Evolutionary conservation across 2,329 filamentous ascomycete species (phyloP).

Genomic region (Fusarium kyushuense): DNA sequence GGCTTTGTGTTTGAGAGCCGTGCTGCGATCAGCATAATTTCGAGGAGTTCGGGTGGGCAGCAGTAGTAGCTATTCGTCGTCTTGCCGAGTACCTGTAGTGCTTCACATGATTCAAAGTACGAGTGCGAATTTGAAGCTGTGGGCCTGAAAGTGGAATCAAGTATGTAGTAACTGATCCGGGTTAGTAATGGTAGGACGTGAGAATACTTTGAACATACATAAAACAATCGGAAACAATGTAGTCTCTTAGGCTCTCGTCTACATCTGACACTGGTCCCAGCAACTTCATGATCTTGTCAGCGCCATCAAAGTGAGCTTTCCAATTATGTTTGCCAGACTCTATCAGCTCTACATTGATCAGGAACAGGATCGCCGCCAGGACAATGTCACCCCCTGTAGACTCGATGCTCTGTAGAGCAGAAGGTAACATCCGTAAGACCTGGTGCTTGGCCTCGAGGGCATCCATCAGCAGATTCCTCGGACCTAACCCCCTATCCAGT

Average conservation of each 20-base stretch:
- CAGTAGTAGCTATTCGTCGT: conserved; percentile 62
- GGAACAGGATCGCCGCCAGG: conserved; percentile 61
- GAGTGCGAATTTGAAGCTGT: conserved; percentile 49
- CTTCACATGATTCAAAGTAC: conserved; percentile 54
- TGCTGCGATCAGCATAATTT: conserved; percentile 59
- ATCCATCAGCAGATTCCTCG: conserved; percentile 54
- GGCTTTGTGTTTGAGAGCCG: conserved; percentile 53
- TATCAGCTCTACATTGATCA: conserved; percentile 64
- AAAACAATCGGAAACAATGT: conserved; percentile 62
- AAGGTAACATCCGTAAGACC: conserved; percentile 57
- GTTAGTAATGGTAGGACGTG: conserved; percentile 17
- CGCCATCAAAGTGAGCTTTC: conserved; percentile 62
- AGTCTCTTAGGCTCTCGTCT: conserved; percentile 56
- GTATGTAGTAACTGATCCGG: conserved; percentile 57
- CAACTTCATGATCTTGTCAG: conserved; percentile 58
- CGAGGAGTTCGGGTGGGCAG: conserved; percentile 59
- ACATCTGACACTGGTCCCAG: conserved; percentile 52
- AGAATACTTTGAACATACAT: conserved; percentile 50
- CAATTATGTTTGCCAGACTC: conserved; percentile 62
- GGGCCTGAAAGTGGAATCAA: conserved; percentile 59
- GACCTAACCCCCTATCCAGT: conserved; percentile 43
- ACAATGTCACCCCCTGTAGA: conserved; percentile 56
- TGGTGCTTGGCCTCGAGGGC: conserved; percentile 61
- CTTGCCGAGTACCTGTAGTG: conserved; percentile 54
- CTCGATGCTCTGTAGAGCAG: conserved; percentile 55